Base-by-base conservation (phyloP, 148 eudicot genomes). In the Rhododendron molle region DNA sequence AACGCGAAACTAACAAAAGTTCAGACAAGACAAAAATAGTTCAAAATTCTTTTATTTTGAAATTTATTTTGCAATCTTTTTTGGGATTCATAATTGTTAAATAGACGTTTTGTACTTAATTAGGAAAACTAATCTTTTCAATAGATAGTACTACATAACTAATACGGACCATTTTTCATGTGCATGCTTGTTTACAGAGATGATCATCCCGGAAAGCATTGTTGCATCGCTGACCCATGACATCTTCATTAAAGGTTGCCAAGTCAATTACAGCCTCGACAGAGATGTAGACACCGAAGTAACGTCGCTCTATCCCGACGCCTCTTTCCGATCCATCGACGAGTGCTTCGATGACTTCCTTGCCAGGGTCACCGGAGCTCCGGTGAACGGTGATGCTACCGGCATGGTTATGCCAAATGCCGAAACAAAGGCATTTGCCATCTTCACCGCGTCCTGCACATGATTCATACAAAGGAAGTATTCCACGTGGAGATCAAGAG, bases 191-290 rank as follows among this genome's bases (percentile, higher is more conserved):
- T 16, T 81, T 54, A 40, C 71, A 81, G 83, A 81, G 69, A 81
- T 81, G 83, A 7, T 65, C 26, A 81, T 81, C 46, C 83, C 83
- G 9, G 67, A 54, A 34, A 81, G 83, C 46, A 54, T 81, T 3
- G 83, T 52, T 30, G 83, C 83, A 54, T 32, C 83, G 6, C 36
- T 81, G 8, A 81, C 83, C 43, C 69, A 81, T 34, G 83, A 81
- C 46, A 81, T 81, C 83, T 81, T 81, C 69, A 20, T 81, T 4
- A 81, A 81, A 14, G 83, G 83, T 6, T 80, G 82, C 62, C 82
- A 80, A 32, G 36, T 80, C 7, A 80, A 50, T 50, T 80, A 49
- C n/a, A 15, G 62, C 23, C 82, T 80, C 60, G 62, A 80, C 7
- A 49, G 23, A 81, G 38, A 54, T 11, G 34, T 14, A 1, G 83